Evolutionary conservation across 257 asterid genomes (phyloP), one percentile per base, ranked within the genome.

Genomic region (Salvia rosmarinus): DNA sequence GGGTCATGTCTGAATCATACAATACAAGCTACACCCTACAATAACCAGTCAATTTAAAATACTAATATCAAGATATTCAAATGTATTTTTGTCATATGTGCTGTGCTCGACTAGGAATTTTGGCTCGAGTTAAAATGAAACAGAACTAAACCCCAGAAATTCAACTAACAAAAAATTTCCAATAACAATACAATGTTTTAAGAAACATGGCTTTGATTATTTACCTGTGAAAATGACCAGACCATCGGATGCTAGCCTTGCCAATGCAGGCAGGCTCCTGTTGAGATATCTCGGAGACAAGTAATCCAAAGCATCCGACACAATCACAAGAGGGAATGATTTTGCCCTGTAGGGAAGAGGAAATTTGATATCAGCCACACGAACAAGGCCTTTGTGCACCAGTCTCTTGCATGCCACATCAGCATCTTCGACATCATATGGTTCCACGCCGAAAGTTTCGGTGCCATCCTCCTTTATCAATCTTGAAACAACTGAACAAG

Each of bases 211-310:
- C 50, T 40, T 64, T 40, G 68, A 40, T 50, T 74, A 51, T 47
- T 56, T 80, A 85, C 90, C 87, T 0, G 90, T 75, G 78, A 80
- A 82, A 68, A 85, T 77, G 79, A 82, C 63, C 9, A 85, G 77
- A 42, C 87, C 90, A 32, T 74, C 84, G 20, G 84, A 73, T 37
- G 90, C 76, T 47, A 85, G 74, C 76, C 86, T 82, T 16, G 86
- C 83, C 70, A 85, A 72, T 50, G 83, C 87, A 44, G 84, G 85
- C 68, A 85, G 79, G 10, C 78, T 80, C 68, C 71, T 74, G 79
- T 85, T 85, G 80, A 85, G 85, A 79, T 82, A 82, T 50, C 74
- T 82, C 0, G 90, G 90, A n/a, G 90, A 82, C 80, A 85, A 78
- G 78, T 82, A 85, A 76, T 85, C 90, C 64, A 85, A 54, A 52